Conservation (phyloP, 1,284 basidiomycete species). For the Inonotus obliquus region DNA sequence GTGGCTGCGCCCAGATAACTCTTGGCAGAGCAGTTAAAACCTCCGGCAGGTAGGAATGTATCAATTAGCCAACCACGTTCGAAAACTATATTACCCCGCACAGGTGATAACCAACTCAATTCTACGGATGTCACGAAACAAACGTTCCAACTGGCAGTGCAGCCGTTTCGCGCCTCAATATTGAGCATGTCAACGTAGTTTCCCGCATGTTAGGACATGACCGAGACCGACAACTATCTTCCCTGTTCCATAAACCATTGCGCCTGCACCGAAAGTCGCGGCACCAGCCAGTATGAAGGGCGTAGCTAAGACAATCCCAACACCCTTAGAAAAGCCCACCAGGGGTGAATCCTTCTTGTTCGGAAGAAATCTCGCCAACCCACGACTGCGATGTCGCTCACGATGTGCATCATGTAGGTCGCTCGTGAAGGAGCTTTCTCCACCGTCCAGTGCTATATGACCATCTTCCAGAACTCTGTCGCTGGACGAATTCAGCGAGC, state of each 20-base stretch:
- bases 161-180: no score
- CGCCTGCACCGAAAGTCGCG: no score
- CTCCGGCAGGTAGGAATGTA: no score
- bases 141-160: no score
- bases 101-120: no score
- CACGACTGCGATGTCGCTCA: background rate
- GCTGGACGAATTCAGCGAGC: background rate
- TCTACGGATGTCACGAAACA: no score
- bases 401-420: background rate
- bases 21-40: no score
- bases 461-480: background rate
- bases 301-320: background rate
- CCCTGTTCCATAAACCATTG: conserved; percentile 5
- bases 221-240: background rate
- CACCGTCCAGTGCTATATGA: background rate
- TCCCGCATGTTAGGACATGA: background rate
- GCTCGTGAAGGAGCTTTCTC: background rate
- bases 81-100: no score
- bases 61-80: no score
- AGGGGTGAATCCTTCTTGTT: conserved; percentile 1
- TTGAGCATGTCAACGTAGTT: no score
- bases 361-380: background rate
- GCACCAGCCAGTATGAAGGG: background rate
- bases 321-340: conserved; percentile 6
- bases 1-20: no score